These are phyloP conservation scores for Oxytropis ochrocephala DNA, from an alignment of 306 rosid species.

Conservation along the genomic window DNA sequence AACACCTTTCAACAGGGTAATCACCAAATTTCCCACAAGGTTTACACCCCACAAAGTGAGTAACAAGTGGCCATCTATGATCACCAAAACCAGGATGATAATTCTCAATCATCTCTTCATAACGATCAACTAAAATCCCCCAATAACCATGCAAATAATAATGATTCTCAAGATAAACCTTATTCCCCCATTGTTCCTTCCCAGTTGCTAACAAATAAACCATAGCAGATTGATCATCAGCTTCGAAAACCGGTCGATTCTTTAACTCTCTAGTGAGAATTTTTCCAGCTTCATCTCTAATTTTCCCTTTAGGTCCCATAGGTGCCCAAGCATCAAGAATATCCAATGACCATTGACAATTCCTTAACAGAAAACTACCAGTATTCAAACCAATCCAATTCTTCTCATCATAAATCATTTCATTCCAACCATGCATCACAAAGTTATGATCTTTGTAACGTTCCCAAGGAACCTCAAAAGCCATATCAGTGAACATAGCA, in stretches of 20 bases:
- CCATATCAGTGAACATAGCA: conserved; percentile 96
- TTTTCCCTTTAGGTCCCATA: conserved; percentile 91
- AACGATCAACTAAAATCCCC: conserved; percentile 82
- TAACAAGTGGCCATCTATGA: conserved; percentile 88
- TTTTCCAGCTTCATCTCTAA: conserved; percentile 87
- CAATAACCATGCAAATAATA: conserved; percentile 82
- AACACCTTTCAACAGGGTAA: conserved; percentile 73
- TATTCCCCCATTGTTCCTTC: conserved; percentile 47
- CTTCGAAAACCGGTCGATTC: conserved; percentile 19
- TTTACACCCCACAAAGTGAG: conserved; percentile 93
- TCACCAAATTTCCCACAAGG: conserved; percentile 94
- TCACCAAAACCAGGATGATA: conserved; percentile 82
- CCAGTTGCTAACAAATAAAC: conserved; percentile 36
- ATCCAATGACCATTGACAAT: conserved; percentile 82
- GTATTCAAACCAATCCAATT: conserved; percentile 90
- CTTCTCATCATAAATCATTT: conserved; percentile 76
- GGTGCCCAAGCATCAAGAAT: conserved; percentile 92
- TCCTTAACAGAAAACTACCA: conserved; percentile 66
- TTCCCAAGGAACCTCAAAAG: conserved; percentile 90
- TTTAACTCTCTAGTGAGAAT: conserved; percentile 64
- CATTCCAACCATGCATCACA: conserved; percentile 87
- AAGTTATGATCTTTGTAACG: conserved; percentile 69
- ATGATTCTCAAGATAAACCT: conserved; percentile 62
- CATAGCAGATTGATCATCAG: conserved; percentile 18
- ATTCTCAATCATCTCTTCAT: conserved; percentile 77